Conservation (phyloP, 2,329 filamentous ascomycete genomes). For the Cytospora schulzeri region DNA sequence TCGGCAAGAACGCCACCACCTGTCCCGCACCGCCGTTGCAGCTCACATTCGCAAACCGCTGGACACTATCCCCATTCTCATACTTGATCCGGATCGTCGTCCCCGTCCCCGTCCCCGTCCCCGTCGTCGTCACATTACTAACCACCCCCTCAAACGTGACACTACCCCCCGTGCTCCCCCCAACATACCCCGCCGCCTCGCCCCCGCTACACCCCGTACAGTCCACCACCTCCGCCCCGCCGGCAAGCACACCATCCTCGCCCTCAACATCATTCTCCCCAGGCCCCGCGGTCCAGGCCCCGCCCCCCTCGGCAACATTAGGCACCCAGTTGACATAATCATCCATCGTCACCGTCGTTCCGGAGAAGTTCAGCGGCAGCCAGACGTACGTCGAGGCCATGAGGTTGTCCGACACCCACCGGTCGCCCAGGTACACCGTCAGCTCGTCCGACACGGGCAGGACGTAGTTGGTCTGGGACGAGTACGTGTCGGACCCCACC, state of each 20-base stretch:
- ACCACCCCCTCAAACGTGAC: constrained; percentile 51
- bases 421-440: constrained; percentile 66
- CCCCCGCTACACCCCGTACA: constrained; percentile 57
- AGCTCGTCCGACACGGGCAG: constrained; percentile 45
- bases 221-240: constrained; percentile 47
- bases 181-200: constrained; percentile 56
- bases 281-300: constrained; percentile 40
- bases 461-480: constrained; percentile 61
- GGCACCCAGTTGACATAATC: constrained; percentile 59
- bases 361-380: constrained; percentile 60
- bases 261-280: constrained; percentile 53
- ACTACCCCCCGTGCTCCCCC: constrained; percentile 48
- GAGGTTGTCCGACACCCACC: constrained; percentile 62
- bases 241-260: constrained; percentile 48
- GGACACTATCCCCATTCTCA: constrained; percentile 55
- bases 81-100: constrained; percentile 60
- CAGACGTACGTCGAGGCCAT: constrained; percentile 66
- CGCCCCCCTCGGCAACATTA: constrained; percentile 27
- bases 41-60: constrained; percentile 55
- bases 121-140: constrained; percentile 43
- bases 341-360: constrained; percentile 52
- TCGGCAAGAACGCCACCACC: constrained; percentile 58
- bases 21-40: constrained; percentile 55
- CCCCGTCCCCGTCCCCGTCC: constrained; percentile 41
- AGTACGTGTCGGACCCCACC: constrained; percentile 57